A percentile compares a stretch with the other conserved stretches of the same genome.
These are phyloP conservation scores for Thuidium tamariscinum DNA, from an alignment of 225 moss, liverwort and hornwort species.

Conservation along the genomic window DNA sequence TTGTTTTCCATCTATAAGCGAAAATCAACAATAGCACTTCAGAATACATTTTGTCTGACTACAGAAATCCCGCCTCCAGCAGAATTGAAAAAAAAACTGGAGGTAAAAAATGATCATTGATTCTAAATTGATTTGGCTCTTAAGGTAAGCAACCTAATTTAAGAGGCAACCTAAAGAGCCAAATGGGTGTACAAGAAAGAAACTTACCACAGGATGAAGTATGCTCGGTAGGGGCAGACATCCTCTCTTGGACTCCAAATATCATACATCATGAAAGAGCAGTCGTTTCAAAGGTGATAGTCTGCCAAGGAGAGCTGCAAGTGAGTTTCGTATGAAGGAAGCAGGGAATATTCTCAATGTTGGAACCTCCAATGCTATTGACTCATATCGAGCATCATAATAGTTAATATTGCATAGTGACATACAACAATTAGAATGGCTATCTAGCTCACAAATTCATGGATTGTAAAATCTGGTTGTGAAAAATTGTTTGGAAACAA, in stretches of 20 bases:
- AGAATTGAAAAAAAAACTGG: neutral
- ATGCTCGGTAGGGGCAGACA: slow-evolving; percentile 5
- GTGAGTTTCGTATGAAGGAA: slow-evolving; percentile 7
- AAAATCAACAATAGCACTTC: neutral
- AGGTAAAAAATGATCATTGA: neutral
- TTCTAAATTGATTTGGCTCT: neutral
- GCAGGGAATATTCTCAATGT: slow-evolving; percentile 34
- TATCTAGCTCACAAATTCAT: neutral
- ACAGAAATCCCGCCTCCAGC: neutral
- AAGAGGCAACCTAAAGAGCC: neutral
- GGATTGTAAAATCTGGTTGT: neutral
- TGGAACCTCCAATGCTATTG: slow-evolving; percentile 7
- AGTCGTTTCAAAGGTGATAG: slow-evolving; percentile 18
- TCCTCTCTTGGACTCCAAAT: slow-evolving; percentile 16
- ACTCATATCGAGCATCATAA: neutral
- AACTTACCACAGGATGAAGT: slow-evolving; percentile 13
- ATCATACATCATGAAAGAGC: slow-evolving; percentile 13
- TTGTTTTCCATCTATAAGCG: neutral
- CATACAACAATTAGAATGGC: neutral
- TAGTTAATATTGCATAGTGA: neutral
- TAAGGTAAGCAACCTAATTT: neutral
- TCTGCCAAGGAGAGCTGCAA: slow-evolving; percentile 17
- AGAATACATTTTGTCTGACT: neutral
- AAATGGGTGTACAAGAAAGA: neutral
- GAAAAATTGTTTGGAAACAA: neutral